Evolutionary conservation across 1,139 yeast species (phyloP), one percentile per base, ranked within the genome.

Genomic region (Suhomyces coccinellae): DNA sequence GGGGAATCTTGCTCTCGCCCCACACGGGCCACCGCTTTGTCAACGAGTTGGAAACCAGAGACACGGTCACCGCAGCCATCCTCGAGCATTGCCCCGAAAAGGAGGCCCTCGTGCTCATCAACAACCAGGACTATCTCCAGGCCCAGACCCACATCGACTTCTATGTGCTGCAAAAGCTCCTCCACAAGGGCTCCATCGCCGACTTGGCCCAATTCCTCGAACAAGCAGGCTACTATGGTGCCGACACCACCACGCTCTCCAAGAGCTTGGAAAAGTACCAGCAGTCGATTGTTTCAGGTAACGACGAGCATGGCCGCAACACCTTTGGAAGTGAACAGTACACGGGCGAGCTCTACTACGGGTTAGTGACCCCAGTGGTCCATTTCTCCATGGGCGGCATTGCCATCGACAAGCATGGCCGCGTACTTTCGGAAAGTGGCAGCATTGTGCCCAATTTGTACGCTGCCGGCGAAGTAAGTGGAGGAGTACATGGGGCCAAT

Each of bases 381-480:
- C 75, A 70, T 52, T 70, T 66, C 45, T 57, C 73, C 3, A 70
- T 70, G 75, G 75, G 75, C 11, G 75, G 75, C 4, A 55, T 70
- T 14, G 61, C 64, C 33, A 65, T 69, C 9, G 62, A 66, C 44
- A 41, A 52, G 13, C 13, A 53, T 16, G 66, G 63, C 3, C 63
- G 63, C 36, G 72, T 66, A 1, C 38, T 65, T 3, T 51, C 54
- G 6, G 47, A 53, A 15, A 41, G 50, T 12, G 61, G 60, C 13
- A 17, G 47, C 1, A 38, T 50, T 1, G 51, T 68, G 4, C 50
- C 54, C 4, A 64, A 63, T 40, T 53, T 69, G 26, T 70, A 56
- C 48, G 74, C 75, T 0, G 62, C 66, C 9, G 75, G 75, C 8
- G 75, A 70, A 49, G 70, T 66, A 14, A 64, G 69, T 45, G 73